A percentile compares a stretch with the other conserved stretches of the same genome.
phyloP scores from a whole-genome alignment of 495 filamentous ascomycete species.

The Cercophora newfieldiana region DNA sequence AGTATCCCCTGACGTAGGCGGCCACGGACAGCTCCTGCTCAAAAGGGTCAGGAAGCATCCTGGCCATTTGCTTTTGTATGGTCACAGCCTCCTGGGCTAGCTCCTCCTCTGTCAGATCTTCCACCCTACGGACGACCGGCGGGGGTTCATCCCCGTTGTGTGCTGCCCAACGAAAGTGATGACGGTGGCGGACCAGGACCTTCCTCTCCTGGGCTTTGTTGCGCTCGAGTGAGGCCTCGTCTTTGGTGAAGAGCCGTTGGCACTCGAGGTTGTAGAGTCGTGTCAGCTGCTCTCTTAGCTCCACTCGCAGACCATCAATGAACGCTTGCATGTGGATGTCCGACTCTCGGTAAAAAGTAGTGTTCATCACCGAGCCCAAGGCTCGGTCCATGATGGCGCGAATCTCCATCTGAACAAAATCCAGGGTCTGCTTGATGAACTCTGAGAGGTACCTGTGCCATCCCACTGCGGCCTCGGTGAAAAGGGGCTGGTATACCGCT shows the following conservation, averaged over 20 bases:
- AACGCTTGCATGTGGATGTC: constrained; percentile 35
- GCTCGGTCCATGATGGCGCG: constrained; percentile 35
- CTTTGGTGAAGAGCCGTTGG: constrained; percentile 44
- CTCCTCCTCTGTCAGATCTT: constrained; percentile 45
- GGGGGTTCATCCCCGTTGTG: constrained; percentile 31
- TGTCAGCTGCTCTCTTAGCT: constrained; percentile 29
- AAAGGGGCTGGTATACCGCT: constrained; percentile 44
- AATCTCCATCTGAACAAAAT: constrained; percentile 33
- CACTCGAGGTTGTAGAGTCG: constrained; percentile 42
- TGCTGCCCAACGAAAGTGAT: constrained; percentile 33
- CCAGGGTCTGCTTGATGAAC: constrained; percentile 40
- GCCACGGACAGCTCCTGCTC: constrained; percentile 49
- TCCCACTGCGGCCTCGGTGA: constrained; percentile 34
- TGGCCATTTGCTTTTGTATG: constrained; percentile 32
- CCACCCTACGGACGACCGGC: constrained; percentile 34
- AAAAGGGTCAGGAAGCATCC: constrained; percentile 47
- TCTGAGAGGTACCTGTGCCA: constrained; percentile 38
- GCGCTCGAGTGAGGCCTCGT: constrained; percentile 38
- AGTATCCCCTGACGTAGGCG: constrained; percentile 54
- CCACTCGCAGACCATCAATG: constrained; percentile 30
- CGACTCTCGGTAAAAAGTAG: constrained; percentile 42
- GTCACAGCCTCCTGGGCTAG: constrained; percentile 24
- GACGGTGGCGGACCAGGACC: constrained; percentile 38
- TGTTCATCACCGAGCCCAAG: constrained; percentile 39
- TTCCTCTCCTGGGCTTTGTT: constrained; percentile 39